Percentiles rank a stretch among this genome's conserved stretches.
Evolutionary conservation across 495 filamentous ascomycete species (phyloP).

Genomic region (Penicillium pulvis): DNA sequence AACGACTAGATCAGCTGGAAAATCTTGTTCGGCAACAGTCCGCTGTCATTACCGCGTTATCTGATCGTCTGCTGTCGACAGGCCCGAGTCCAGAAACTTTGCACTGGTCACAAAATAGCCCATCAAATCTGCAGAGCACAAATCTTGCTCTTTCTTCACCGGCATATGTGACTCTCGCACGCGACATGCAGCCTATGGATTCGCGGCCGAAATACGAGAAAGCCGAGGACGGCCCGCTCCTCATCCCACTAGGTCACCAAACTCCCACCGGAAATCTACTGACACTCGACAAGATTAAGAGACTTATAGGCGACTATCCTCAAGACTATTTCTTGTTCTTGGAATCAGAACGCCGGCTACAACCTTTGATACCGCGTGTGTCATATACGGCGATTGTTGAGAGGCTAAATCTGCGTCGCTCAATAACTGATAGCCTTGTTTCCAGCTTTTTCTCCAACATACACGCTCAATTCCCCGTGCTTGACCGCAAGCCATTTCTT

Average conservation of each 20-base stretch:
- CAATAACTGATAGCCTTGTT: slow-evolving; percentile 6
- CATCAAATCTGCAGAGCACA: neutral
- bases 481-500: slow-evolving; percentile 12
- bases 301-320: slow-evolving; percentile 23
- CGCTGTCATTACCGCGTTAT: slow-evolving; percentile 7
- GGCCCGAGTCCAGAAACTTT: neutral
- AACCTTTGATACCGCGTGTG: slow-evolving; percentile 2
- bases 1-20: slow-evolving; percentile 12
- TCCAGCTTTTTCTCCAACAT: slow-evolving; percentile 17
- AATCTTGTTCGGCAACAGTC: slow-evolving; percentile 14
- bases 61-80: slow-evolving; percentile 10
- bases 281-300: slow-evolving; percentile 18
- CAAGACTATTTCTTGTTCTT: slow-evolving; percentile 22
- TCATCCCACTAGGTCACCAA: slow-evolving; percentile 18
- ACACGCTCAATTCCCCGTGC: slow-evolving; percentile 19
- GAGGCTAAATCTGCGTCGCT: neutral
- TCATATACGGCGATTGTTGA: slow-evolving; percentile 5
- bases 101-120: neutral
- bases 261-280: slow-evolving; percentile 21
- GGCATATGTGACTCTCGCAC: neutral
- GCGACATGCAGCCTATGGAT: neutral
- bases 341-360: slow-evolving; percentile 17
- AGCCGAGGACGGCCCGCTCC: slow-evolving; percentile 11
- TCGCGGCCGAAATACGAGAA: slow-evolving; percentile 7
- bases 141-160: neutral